These are phyloP conservation scores for Borealophlyctis nickersoniae DNA, from an alignment of 192 early-diverging fungal genomes.

Conservation along the genomic window DNA sequence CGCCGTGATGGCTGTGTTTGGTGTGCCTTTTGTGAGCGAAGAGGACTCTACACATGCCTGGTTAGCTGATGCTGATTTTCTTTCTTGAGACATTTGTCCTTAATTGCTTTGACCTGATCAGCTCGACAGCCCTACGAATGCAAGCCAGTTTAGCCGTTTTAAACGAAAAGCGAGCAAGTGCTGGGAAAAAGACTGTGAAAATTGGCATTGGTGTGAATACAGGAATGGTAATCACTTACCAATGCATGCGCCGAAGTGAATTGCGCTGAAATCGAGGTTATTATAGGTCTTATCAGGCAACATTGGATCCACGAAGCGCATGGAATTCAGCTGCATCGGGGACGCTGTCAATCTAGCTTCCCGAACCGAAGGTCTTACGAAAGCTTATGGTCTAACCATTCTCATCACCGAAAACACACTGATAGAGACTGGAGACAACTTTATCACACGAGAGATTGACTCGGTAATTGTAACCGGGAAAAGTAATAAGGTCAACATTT, in stretches of 20 bases:
- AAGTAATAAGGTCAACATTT: conserved; percentile 37
- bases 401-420: conserved; percentile 48
- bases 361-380: conserved; percentile 50
- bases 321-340: conserved; percentile 56
- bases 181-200: conserved; percentile 35
- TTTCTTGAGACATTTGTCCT: no score
- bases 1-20: conserved; percentile 60
- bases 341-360: conserved; percentile 47
- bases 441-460: conserved; percentile 46
- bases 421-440: conserved; percentile 37
- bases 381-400: conserved; percentile 43
- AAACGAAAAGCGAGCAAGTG: conserved; percentile 28
- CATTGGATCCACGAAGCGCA: conserved; percentile 51
- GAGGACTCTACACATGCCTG: conserved; percentile 53
- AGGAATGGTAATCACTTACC: conserved; percentile 39
- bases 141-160: conserved; percentile 36
- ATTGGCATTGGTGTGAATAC: conserved; percentile 57
- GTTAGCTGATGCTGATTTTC: no score
- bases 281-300: conserved; percentile 51
- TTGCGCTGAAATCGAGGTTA: conserved; percentile 5
- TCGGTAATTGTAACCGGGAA: conserved; percentile 46
- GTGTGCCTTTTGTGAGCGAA: conserved; percentile 47
- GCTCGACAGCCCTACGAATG: conserved; percentile 54
- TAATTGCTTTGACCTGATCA: no score
- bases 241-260: neutral